Evolutionary conservation across 2,329 filamentous ascomycete species (phyloP).

Genomic region (Cladosporium sp.): DNA sequence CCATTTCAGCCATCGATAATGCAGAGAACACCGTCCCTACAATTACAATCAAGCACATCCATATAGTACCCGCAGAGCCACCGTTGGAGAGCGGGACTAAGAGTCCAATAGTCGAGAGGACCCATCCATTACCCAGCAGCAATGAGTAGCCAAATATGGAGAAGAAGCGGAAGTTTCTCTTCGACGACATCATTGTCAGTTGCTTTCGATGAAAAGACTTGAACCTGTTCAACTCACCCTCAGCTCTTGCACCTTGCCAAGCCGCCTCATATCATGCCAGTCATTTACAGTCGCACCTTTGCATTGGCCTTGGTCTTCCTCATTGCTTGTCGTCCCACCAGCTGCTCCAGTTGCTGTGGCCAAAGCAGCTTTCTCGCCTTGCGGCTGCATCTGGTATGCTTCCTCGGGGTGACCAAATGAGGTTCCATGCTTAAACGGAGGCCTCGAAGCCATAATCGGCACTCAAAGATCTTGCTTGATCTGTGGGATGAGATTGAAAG

Average conservation of each 20-base stretch:
- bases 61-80: constrained; percentile 29
- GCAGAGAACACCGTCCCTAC: constrained; percentile 24
- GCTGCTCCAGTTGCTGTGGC: neutral
- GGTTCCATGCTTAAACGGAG: neutral
- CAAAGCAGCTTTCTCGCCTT: neutral
- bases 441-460: neutral
- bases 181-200: neutral
- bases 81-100: constrained; percentile 19
- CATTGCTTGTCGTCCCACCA: neutral
- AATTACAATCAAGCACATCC: constrained; percentile 28
- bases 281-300: constrained; percentile 9
- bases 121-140: constrained; percentile 14
- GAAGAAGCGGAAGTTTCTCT: constrained; percentile 23
- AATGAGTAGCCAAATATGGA: constrained; percentile 22
- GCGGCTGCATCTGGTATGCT: neutral
- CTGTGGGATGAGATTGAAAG: too few relatives aligned
- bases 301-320: neutral
- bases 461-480: neutral
- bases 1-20: constrained; percentile 31
- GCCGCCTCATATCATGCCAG: constrained; percentile 13
- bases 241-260: constrained; percentile 15
- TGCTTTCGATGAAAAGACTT: neutral
- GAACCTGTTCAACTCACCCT: neutral
- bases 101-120: constrained; percentile 20
- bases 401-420: neutral